These are phyloP conservation scores for Cyberlindnera nakhonratchasimensis DNA, from an alignment of 805 yeast genomes.

Conservation along the genomic window DNA sequence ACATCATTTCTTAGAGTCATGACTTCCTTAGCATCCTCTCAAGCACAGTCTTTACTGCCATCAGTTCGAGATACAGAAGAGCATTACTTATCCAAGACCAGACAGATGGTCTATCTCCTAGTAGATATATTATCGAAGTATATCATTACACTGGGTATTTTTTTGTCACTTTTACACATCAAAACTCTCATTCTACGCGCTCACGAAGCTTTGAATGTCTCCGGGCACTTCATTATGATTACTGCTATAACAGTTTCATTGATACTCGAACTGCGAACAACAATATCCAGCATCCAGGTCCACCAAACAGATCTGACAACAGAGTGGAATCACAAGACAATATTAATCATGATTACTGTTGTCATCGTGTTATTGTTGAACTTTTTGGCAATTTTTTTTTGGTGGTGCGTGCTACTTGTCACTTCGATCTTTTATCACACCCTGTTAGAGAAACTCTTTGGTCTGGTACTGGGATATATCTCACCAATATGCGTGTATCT, in stretches of 20 bases:
- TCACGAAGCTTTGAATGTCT: conserved; percentile 4
- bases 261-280: conserved; percentile 2
- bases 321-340: neutral
- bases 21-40: conserved; percentile 5
- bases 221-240: conserved; percentile 19
- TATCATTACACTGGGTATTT: neutral
- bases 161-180: neutral
- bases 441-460: conserved; percentile 10
- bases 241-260: conserved; percentile 9
- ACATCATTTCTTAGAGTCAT: conserved; percentile 3
- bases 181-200: neutral
- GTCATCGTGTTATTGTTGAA: neutral
- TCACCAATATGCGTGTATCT: conserved; percentile 4
- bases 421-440: conserved; percentile 19
- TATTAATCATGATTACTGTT: neutral
- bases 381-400: conserved; percentile 2
- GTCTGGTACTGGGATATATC: conserved; percentile 8
- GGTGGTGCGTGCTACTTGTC: conserved; percentile 15
- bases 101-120: neutral
- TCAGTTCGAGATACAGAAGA: neutral
- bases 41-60: conserved; percentile 8
- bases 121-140: neutral
- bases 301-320: neutral
- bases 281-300: neutral
- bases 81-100: neutral